Base-by-base conservation (phyloP, 2,329 filamentous ascomycete species). In the Rhynchosporium graminicola region DNA sequence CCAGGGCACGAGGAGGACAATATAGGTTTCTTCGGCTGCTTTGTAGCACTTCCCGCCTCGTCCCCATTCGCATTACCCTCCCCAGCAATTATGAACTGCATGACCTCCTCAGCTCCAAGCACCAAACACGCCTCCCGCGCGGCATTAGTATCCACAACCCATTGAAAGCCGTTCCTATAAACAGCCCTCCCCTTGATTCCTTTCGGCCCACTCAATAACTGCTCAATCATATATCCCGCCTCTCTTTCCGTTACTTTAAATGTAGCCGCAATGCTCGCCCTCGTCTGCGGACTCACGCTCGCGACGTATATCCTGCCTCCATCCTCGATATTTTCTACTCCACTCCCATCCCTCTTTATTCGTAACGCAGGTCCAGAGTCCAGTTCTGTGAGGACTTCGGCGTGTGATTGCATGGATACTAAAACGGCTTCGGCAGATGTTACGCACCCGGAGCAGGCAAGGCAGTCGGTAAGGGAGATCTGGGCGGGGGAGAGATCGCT, bases 371-470 rank as follows among this genome's bases (percentile, higher is more conserved):
- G 83, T 13, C 80, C 84, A 4, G 85, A 80, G 74, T 97, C 92
- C 38, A 99, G 83, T 4, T 90, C 89, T 63, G 84, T 85, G 55
- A 99, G 81, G 7, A 99, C 93, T 77, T 99, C 95, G 43, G 87
- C 86, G 76, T 99, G 95, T 69, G 91, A 96, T 77, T 99, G 95
- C 60, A 99, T 79, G 63, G 91, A 95, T 57, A 99, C 92, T 47
- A 99, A 85, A n/a, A 99, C 91, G 15, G 95, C 95, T 78, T 99
- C 95, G 52, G 95, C 95, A 5, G 93, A 97, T 26, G 95, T 99
- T 57, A 99, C 95, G 76, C 95, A 99, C 59, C 95, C 95, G 9
- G 95, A 97, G 77, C 95, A 99, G 58, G 95, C 95, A 57, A 99
- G 88, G 73, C 95, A 99, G 77, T 99, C 95, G 6, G 95, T 98